A percentile compares a stretch with the other conserved stretches of the same genome.
Evolutionary conservation across 306 rosid species (phyloP).

Genomic region (Citrullus amarus): DNA sequence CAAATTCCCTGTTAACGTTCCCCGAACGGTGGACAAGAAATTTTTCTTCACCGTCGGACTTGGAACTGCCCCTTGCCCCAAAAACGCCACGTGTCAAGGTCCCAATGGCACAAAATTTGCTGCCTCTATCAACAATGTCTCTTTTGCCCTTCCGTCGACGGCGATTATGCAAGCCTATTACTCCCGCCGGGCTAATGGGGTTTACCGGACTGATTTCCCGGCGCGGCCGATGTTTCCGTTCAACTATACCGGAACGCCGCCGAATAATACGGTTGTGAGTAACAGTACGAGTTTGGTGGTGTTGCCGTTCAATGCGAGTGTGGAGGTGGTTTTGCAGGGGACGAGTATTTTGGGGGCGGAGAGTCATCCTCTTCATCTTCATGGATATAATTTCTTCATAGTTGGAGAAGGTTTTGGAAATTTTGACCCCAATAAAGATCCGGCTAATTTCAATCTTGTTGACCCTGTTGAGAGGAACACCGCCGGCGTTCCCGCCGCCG

Average conservation of each 20-base stretch:
- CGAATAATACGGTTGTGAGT: constrained; percentile 45
- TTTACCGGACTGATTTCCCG: constrained; percentile 58
- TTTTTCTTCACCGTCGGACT: constrained; percentile 67
- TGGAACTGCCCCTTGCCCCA: constrained; percentile 59
- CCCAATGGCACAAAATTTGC: constrained; percentile 63
- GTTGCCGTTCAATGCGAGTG: constrained; percentile 51
- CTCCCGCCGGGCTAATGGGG: constrained; percentile 27
- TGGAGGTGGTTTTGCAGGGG: constrained; percentile 66
- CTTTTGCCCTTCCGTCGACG: constrained; percentile 59
- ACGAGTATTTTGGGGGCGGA: constrained; percentile 57
- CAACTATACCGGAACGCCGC: constrained; percentile 71
- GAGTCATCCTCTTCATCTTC: constrained; percentile 87
- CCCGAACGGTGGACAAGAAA: constrained; percentile 35
- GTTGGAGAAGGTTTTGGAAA: constrained; percentile 85
- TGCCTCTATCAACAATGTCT: constrained; percentile 54
- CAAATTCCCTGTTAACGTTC: constrained; percentile 56
- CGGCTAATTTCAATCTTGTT: constrained; percentile 46
- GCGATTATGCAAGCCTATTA: constrained; percentile 53
- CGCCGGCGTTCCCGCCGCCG: constrained; percentile 49
- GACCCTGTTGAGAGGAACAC: constrained; percentile 76
- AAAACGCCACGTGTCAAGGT: constrained; percentile 72
- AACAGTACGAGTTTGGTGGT: constrained; percentile 55
- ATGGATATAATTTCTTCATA: constrained; percentile 59
- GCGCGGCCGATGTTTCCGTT: constrained; percentile 31
- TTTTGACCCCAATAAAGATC: constrained; percentile 46